Conservation (phyloP, 306 rosid species). For the Corylus avellana region DNA sequence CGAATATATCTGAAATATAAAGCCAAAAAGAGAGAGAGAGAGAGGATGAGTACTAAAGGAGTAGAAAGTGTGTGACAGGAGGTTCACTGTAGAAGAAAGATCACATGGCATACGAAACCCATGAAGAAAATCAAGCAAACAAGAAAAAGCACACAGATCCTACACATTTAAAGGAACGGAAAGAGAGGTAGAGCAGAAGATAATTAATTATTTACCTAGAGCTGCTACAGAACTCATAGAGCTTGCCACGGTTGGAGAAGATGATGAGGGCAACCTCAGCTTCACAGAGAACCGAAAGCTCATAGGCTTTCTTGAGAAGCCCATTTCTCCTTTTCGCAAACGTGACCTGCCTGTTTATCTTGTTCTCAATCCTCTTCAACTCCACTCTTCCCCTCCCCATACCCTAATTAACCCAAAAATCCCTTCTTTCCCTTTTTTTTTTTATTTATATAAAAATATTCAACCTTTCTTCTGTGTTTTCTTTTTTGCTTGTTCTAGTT, state of each 20-base stretch:
- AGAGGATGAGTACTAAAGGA: neutral
- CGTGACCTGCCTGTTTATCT: constrained; percentile 95
- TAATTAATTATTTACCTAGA: constrained; percentile 44
- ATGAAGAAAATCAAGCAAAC: neutral
- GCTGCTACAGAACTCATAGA: constrained; percentile 86
- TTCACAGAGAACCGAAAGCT: constrained; percentile 86
- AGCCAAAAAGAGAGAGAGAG: constrained; percentile 5
- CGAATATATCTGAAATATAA: neutral
- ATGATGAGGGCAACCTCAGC: constrained; percentile 94
- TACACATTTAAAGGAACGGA: constrained; percentile 4
- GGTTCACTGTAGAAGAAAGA: neutral
- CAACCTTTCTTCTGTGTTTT: constrained; percentile 16
- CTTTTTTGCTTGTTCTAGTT: constrained; percentile 22
- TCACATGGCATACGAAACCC: neutral
- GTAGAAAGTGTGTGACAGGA: neutral
- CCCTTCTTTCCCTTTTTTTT: constrained; percentile 18
- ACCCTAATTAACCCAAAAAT: constrained; percentile 15
- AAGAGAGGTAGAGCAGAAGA: neutral
- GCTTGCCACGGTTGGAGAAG: constrained; percentile 93
- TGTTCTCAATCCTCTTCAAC: constrained; percentile 94
- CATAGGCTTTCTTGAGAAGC: constrained; percentile 88
- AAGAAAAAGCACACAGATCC: constrained; percentile 21
- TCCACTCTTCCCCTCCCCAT: constrained; percentile 98
- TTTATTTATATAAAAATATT: neutral
- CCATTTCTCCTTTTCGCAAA: constrained; percentile 95